Conservation (phyloP, 169 alveolate species). For the Cryptosporidium sp. region DNA sequence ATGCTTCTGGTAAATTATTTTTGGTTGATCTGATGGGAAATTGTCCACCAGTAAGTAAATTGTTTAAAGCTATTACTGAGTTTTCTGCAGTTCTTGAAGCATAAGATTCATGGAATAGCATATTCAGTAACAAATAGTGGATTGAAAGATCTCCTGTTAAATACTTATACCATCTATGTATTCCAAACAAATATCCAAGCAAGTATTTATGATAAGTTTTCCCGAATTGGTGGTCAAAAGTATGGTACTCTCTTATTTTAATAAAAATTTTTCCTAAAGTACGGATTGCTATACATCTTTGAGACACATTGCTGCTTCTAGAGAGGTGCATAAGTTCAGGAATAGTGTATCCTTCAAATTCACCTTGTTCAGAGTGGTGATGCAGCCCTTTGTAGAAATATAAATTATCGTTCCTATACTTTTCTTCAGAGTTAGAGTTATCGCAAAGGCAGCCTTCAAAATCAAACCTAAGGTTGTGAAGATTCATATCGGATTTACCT, state of each 20-base stretch:
- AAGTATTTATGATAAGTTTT: background rate
- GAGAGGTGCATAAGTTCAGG: constrained; percentile 77
- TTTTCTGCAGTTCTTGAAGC: constrained; percentile 48
- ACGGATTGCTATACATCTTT: constrained; percentile 74
- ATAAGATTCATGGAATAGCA: constrained; percentile 49
- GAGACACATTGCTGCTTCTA: constrained; percentile 69
- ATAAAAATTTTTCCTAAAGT: constrained; percentile 72
- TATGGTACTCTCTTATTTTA: constrained; percentile 20
- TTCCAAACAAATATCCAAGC: constrained; percentile 55
- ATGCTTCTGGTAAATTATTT: background rate
- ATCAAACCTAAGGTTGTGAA: constrained; percentile 73
- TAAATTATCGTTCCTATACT: constrained; percentile 35
- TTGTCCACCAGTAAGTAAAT: constrained; percentile 30
- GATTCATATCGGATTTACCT: constrained; percentile 10
- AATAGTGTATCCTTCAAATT: constrained; percentile 77
- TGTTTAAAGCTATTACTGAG: constrained; percentile 45
- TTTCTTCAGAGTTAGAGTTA: constrained; percentile 28
- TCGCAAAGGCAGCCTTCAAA: constrained; percentile 76
- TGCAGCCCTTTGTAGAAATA: constrained; percentile 75
- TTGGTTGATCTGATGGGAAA: background rate
- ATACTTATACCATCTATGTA: constrained; percentile 65
- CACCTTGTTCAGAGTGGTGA: constrained; percentile 78
- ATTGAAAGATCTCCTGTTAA: constrained; percentile 49
- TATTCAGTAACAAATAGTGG: constrained; percentile 31
- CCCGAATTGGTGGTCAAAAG: background rate